phyloP scores from a whole-genome alignment of 2,329 filamentous ascomycete species.

The Neofusicoccum ribis region DNA sequence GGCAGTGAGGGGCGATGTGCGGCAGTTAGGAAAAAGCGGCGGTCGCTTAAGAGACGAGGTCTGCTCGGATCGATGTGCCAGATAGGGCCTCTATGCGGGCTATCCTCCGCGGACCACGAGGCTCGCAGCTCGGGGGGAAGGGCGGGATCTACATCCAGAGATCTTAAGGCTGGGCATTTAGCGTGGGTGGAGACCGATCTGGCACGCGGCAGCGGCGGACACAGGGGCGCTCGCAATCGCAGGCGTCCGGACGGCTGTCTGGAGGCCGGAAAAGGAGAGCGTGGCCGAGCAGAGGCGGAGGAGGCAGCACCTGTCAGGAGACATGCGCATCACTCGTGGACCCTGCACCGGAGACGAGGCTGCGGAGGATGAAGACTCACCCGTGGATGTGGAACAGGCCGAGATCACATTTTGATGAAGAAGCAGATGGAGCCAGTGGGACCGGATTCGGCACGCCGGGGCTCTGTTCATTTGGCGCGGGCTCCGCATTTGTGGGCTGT shows the following conservation, averaged over 20 bases:
- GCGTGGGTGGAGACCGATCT: background rate
- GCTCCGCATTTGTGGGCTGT: background rate
- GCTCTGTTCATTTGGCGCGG: background rate
- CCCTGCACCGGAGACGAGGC: background rate
- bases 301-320: background rate
- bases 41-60: background rate
- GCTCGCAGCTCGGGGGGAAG: background rate
- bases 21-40: background rate
- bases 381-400: no score
- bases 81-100: background rate
- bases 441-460: background rate
- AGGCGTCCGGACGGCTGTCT: no score
- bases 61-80: background rate
- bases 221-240: background rate
- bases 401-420: background rate
- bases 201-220: background rate
- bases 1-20: background rate
- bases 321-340: background rate
- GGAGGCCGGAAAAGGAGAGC: background rate
- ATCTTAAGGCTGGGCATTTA: slow-evolving; percentile 2
- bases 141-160: slow-evolving; percentile 7
- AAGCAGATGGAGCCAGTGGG: background rate
- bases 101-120: background rate
- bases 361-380: no score
- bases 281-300: background rate